These are phyloP conservation scores for Penicillium decumbens DNA, from an alignment of 2,329 filamentous ascomycete species.

Conservation along the genomic window DNA sequence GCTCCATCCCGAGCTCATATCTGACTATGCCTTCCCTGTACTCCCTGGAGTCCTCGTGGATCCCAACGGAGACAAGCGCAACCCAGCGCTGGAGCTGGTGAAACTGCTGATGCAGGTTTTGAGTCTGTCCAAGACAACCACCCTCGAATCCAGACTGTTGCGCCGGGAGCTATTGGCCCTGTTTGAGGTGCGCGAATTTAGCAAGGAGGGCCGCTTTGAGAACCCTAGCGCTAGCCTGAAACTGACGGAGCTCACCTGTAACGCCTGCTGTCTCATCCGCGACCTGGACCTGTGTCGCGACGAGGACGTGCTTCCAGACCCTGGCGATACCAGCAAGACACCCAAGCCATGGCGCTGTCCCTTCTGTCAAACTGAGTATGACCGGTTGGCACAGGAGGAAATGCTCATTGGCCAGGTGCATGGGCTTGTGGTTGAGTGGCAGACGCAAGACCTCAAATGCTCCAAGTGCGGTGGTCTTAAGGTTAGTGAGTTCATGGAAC, in stretches of 20 bases:
- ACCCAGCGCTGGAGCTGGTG: conserved; percentile 82
- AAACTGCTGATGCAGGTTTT: conserved; percentile 92
- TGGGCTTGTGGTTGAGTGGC: conserved; percentile 71
- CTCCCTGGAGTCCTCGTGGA: conserved; percentile 54
- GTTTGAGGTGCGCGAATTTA: conserved; percentile 94
- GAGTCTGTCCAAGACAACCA: conserved; percentile 83
- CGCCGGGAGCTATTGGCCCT: conserved; percentile 83
- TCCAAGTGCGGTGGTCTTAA: conserved; percentile 62
- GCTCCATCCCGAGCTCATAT: conserved; percentile 78
- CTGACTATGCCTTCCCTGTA: conserved; percentile 78
- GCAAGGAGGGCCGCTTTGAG: conserved; percentile 75
- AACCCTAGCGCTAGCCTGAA: conserved; percentile 76
- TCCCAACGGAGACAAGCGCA: conserved; percentile 56
- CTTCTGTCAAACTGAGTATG: conserved; percentile 70
- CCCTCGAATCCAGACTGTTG: conserved; percentile 78
- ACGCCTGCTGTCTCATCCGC: conserved; percentile 81
- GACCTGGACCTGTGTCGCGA: conserved; percentile 93
- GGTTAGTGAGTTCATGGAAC: conserved; percentile 92
- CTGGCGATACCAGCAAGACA: conserved; percentile 29
- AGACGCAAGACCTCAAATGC: conserved; percentile 86
- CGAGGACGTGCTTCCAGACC: conserved; percentile 65
- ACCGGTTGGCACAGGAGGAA: conserved; percentile 80
- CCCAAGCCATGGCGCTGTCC: conserved; percentile 65
- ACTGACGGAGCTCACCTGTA: conserved; percentile 73
- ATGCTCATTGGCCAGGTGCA: conserved; percentile 72